phyloP scores from a whole-genome alignment of 2,329 filamentous ascomycete species.

The Curvularia sp. region DNA sequence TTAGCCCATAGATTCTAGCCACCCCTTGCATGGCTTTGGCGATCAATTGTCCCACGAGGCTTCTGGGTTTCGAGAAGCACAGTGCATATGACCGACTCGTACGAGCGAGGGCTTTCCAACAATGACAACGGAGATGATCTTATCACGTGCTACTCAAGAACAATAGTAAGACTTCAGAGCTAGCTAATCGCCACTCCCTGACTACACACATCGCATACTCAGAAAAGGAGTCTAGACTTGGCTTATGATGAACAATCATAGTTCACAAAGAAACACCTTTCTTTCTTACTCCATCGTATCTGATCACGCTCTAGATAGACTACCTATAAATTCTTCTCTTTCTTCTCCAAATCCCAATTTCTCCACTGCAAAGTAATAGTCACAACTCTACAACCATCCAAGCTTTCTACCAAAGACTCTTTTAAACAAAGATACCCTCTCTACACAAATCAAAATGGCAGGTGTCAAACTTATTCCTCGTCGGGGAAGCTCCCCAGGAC shows the following conservation, averaged over 20 bases:
- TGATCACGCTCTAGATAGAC: background rate
- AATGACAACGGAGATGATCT: background rate
- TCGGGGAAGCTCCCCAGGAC: background rate
- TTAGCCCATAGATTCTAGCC: background rate
- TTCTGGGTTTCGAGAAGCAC: background rate
- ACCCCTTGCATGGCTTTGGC: background rate
- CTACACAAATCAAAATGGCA: constrained; percentile 4
- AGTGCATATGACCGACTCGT: too few species aligned
- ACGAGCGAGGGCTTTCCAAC: background rate
- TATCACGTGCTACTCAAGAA: background rate
- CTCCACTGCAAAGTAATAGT: background rate
- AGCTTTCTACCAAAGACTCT: background rate
- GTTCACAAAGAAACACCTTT: constrained; percentile 1
- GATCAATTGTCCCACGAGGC: background rate
- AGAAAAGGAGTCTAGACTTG: background rate
- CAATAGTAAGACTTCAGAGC: background rate
- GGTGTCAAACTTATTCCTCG: background rate
- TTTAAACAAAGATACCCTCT: background rate
- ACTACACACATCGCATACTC: background rate
- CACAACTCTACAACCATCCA: background rate
- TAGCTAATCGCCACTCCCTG: background rate
- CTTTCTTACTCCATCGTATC: background rate
- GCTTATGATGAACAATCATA: background rate
- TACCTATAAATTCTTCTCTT: background rate
- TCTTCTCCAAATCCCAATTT: background rate